Conservation (phyloP, 306 rosid genomes). For the Canavalia ensiformis region DNA sequence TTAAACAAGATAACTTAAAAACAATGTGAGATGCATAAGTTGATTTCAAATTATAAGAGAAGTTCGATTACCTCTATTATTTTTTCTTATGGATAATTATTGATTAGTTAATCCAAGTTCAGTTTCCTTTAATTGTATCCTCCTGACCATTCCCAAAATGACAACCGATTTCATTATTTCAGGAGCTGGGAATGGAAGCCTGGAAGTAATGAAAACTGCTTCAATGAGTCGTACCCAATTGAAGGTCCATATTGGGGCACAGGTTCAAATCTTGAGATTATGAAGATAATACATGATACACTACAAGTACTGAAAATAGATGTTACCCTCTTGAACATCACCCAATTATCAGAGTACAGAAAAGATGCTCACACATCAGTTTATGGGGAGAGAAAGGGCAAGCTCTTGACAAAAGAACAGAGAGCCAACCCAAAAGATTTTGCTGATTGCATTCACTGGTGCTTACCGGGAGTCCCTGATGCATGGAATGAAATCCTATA, state of each 20-base stretch:
- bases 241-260: conserved; percentile 83
- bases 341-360: conserved; percentile 84
- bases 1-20: no score
- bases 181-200: conserved; percentile 98
- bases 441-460: conserved; percentile 95
- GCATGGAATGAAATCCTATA: conserved; percentile 86
- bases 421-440: conserved; percentile 77
- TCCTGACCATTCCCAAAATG: background rate
- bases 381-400: conserved; percentile 83
- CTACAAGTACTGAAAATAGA: conserved; percentile 59
- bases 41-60: no score
- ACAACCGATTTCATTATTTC: conserved; percentile 2
- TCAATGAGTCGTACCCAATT: conserved; percentile 74
- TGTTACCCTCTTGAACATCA: conserved; percentile 78
- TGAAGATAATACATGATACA: conserved; percentile 61
- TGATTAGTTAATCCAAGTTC: background rate
- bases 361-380: conserved; percentile 88
- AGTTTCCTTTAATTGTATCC: background rate
- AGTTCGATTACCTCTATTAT: no score
- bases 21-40: no score
- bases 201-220: conserved; percentile 82
- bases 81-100: no score
- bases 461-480: conserved; percentile 96
- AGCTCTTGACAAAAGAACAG: conserved; percentile 82
- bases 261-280: conserved; percentile 86